Conservation (phyloP, 768 basidiomycete genomes). For the Boletus eberwhitei region DNA sequence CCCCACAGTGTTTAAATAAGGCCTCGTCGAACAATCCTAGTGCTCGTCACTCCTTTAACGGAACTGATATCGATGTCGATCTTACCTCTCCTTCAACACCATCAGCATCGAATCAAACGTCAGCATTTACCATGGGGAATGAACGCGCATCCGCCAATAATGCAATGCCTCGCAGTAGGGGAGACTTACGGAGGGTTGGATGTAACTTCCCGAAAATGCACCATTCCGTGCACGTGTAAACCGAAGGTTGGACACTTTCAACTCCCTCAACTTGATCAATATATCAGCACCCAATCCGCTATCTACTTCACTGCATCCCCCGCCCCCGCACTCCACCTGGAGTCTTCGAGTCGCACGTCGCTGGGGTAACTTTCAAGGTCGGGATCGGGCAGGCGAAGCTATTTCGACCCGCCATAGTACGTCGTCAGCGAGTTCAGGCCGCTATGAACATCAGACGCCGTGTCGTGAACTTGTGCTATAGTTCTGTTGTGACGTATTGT, state of each 20-base stretch:
- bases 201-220: slow-evolving; percentile 19
- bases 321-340: too few species aligned
- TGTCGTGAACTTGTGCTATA: too few species aligned
- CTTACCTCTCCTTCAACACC: slow-evolving; percentile 56
- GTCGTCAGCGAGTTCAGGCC: too few species aligned
- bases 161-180: slow-evolving; percentile 47
- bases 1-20: slow-evolving; percentile 44
- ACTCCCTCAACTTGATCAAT: too few species aligned
- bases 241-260: slow-evolving; percentile 31
- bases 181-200: slow-evolving; percentile 53
- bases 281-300: too few species aligned
- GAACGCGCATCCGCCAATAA: slow-evolving; percentile 37
- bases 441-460: too few species aligned
- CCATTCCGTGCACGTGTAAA: slow-evolving; percentile 4
- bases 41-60: slow-evolving; percentile 73
- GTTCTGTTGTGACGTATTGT: too few species aligned
- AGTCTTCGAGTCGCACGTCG: too few species aligned
- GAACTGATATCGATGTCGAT: slow-evolving; percentile 62
- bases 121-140: slow-evolving; percentile 38
- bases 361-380: too few species aligned
- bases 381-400: too few species aligned
- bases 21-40: slow-evolving; percentile 46
- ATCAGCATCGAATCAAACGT: slow-evolving; percentile 42
- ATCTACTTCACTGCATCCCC: too few species aligned
- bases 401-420: too few species aligned